These are phyloP conservation scores for Liquidambar formosana DNA, from an alignment of 164 flowering plant species.

Conservation along the genomic window DNA sequence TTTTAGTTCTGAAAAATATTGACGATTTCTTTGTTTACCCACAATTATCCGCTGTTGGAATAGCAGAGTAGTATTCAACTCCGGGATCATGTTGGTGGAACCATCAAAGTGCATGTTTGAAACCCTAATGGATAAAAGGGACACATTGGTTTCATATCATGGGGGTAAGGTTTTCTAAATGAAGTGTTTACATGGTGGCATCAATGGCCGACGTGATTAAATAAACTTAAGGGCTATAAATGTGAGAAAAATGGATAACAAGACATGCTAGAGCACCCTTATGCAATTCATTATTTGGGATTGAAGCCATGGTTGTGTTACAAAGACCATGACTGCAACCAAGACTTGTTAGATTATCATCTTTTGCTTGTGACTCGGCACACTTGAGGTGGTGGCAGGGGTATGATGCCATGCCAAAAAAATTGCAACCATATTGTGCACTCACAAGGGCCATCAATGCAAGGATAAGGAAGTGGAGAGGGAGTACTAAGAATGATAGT, in stretches of 20 bases:
- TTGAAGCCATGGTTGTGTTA: constrained; percentile 89
- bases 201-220: constrained; percentile 44
- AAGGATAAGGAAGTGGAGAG: no score
- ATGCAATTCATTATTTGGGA: constrained; percentile 70
- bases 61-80: constrained; percentile 49
- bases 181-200: constrained; percentile 93
- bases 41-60: constrained; percentile 61
- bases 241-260: not conserved
- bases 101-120: constrained; percentile 70
- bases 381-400: constrained; percentile 73
- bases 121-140: constrained; percentile 40
- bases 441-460: constrained; percentile 32
- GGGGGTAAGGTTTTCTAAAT: constrained; percentile 84
- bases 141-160: constrained; percentile 47
- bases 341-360: constrained; percentile 45
- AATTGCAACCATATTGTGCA: constrained; percentile 45
- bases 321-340: constrained; percentile 81
- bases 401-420: constrained; percentile 50
- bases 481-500: constrained; percentile 27
- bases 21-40: constrained; percentile 63
- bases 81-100: constrained; percentile 77
- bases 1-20: constrained; percentile 54
- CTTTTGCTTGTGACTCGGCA: constrained; percentile 64
- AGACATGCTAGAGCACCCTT: constrained; percentile 20
- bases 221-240: constrained; percentile 41